phyloP scores from a whole-genome alignment of 306 rosid genomes.

The Casuarina cunninghamiana region DNA sequence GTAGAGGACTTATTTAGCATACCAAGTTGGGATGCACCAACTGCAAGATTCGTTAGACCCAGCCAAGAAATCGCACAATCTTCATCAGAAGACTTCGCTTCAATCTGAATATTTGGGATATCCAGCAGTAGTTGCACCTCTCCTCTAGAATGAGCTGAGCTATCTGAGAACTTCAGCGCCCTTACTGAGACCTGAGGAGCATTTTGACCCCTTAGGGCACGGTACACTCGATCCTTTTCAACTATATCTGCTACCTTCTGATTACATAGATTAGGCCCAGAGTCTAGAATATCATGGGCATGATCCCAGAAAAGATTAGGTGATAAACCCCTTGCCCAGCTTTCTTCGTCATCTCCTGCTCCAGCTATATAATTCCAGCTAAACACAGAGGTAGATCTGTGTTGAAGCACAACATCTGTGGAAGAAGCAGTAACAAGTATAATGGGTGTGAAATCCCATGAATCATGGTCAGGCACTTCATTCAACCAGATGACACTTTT shows the following conservation, averaged over 20 bases:
- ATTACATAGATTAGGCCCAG: constrained; percentile 78
- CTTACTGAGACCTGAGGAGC: constrained; percentile 67
- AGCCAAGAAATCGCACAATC: constrained; percentile 54
- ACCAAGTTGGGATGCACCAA: constrained; percentile 66
- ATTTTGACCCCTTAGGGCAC: constrained; percentile 66
- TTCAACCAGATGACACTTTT: constrained; percentile 86
- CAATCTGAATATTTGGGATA: constrained; percentile 32
- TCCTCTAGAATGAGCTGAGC: constrained; percentile 29
- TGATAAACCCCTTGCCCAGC: constrained; percentile 86
- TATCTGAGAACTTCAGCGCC: constrained; percentile 39
- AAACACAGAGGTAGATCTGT: constrained; percentile 64
- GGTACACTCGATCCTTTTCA: constrained; percentile 68
- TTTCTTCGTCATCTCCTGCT: constrained; percentile 96
- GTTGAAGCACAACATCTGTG: constrained; percentile 45
- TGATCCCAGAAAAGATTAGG: constrained; percentile 75
- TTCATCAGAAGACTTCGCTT: constrained; percentile 21
- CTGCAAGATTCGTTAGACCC: constrained; percentile 71
- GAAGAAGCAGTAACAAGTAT: constrained; percentile 82
- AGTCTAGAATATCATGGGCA: constrained; percentile 67
- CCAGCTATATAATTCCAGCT: constrained; percentile 94
- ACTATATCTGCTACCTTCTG: constrained; percentile 76
- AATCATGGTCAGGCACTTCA: constrained; percentile 85
- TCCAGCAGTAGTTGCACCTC: constrained; percentile 32
- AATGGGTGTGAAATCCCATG: constrained; percentile 94
- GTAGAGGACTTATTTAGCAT: constrained; percentile 20